A percentile compares a stretch with the other conserved stretches of the same genome.
phyloP scores from a whole-genome alignment of 768 basidiomycete genomes.

The Suillus fuscotomentosus region DNA sequence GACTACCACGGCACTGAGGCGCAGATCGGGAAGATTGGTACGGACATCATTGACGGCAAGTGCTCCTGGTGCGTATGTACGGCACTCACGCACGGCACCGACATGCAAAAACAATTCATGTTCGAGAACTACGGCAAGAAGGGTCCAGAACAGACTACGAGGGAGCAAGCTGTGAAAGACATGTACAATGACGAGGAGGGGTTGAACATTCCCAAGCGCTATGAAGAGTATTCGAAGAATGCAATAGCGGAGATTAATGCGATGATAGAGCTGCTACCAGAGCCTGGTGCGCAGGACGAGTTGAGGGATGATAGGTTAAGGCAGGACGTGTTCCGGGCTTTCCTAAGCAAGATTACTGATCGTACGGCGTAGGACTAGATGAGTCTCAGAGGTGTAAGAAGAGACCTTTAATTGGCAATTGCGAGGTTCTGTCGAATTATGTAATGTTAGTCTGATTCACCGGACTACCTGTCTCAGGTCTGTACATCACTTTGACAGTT shows the following conservation, averaged over 20 bases:
- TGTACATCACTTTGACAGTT: too few relatives aligned
- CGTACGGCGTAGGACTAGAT: constrained; percentile 35
- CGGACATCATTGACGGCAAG: constrained; percentile 98
- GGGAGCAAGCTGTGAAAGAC: constrained; percentile 58
- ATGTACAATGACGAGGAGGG: constrained; percentile 67
- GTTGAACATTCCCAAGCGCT: constrained; percentile 45
- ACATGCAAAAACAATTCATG: constrained; percentile 55
- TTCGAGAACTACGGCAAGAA: constrained; percentile 69
- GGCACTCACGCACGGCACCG: constrained; percentile 59
- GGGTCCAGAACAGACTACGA: constrained; percentile 34
- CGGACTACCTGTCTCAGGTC: too few relatives aligned
- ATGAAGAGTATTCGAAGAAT: constrained; percentile 71
- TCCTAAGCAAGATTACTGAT: constrained; percentile 75
- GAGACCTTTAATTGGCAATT: background rate
- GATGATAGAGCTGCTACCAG: constrained; percentile 74
- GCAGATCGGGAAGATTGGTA: constrained; percentile 94
- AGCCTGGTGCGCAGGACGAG: constrained; percentile 41
- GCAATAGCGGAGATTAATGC: constrained; percentile 40
- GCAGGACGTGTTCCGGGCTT: constrained; percentile 76
- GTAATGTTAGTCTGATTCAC: too few relatives aligned
- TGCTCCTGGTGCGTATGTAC: constrained; percentile 96
- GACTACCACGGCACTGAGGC: constrained; percentile 91
- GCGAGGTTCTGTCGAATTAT: too few relatives aligned
- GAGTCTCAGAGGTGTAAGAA: background rate
- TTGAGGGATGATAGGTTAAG: constrained; percentile 45